Evolutionary conservation across 108 stramenopile species (phyloP).

Genomic region (Chaetoceros tenuissimus): DNA sequence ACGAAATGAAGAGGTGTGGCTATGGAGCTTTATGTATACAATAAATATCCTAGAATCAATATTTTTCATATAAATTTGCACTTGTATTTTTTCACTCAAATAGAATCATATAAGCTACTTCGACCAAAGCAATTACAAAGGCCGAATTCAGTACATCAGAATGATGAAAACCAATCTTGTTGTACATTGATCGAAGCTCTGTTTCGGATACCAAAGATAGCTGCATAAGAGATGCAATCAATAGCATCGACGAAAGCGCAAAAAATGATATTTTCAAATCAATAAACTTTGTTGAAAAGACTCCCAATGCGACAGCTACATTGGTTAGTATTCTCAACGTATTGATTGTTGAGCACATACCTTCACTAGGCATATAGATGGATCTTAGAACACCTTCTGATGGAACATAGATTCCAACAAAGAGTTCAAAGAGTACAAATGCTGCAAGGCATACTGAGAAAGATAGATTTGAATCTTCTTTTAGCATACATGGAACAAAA

Average conservation of each 20-base stretch:
- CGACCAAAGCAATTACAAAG: too few relatives aligned
- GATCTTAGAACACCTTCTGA: constrained; percentile 59
- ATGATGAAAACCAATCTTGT: too few relatives aligned
- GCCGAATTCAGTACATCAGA: too few relatives aligned
- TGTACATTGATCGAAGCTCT: too few relatives aligned
- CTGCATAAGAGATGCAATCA: background rate
- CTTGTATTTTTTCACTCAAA: too few relatives aligned
- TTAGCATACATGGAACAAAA: constrained; percentile 23
- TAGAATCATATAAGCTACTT: too few relatives aligned
- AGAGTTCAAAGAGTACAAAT: constrained; percentile 37
- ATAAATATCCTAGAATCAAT: too few relatives aligned
- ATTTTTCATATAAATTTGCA: too few relatives aligned
- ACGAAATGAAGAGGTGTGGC: too few relatives aligned
- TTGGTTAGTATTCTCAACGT: constrained; percentile 45
- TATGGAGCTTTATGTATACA: too few relatives aligned
- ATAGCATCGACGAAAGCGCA: background rate
- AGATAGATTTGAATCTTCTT: constrained; percentile 11
- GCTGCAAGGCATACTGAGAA: constrained; percentile 28
- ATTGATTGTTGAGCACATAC: constrained; percentile 45
- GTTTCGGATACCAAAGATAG: too few relatives aligned
- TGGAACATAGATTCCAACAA: constrained; percentile 46
- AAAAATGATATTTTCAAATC: too few relatives aligned
- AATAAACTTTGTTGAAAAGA: constrained; percentile 30
- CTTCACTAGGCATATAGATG: constrained; percentile 39
- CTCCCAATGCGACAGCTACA: constrained; percentile 31